Conservation (phyloP, 2,329 filamentous ascomycete genomes). For the Camptophora hylomeconis region DNA sequence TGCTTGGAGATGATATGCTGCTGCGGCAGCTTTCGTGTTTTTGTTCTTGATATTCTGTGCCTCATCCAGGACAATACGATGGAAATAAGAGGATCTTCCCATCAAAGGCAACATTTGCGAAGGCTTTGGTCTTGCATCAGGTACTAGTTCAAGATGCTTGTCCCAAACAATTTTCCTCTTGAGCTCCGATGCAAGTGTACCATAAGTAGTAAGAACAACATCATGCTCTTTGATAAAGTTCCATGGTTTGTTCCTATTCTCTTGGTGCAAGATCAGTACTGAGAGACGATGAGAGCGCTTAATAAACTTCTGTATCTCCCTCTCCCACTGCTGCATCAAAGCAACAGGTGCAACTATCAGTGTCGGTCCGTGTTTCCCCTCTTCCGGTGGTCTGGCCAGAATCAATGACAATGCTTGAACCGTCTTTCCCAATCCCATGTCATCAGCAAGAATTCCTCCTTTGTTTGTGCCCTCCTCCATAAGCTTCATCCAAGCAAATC, state of each 20-base stretch:
- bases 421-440: slow-evolving; percentile 77
- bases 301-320: slow-evolving; percentile 62
- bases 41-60: slow-evolving; percentile 72
- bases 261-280: slow-evolving; percentile 57
- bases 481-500: slow-evolving; percentile 61
- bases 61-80: slow-evolving; percentile 64
- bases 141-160: slow-evolving; percentile 35
- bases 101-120: slow-evolving; percentile 42
- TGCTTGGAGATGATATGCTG: slow-evolving; percentile 45
- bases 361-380: slow-evolving; percentile 55
- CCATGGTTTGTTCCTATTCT: slow-evolving; percentile 44
- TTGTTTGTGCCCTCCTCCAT: slow-evolving; percentile 60
- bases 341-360: slow-evolving; percentile 71
- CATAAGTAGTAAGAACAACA: slow-evolving; percentile 68
- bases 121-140: slow-evolving; percentile 23
- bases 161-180: slow-evolving; percentile 46
- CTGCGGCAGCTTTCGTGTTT: slow-evolving; percentile 47
- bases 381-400: slow-evolving; percentile 49
- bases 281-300: slow-evolving; percentile 44
- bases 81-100: slow-evolving; percentile 47
- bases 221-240: slow-evolving; percentile 52
- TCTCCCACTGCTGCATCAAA: slow-evolving; percentile 71
- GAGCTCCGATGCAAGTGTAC: slow-evolving; percentile 53
- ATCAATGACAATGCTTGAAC: slow-evolving; percentile 73
- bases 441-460: slow-evolving; percentile 64